Base-by-base conservation (phyloP, 345 rosid genomes). In the Physaria fendleri region DNA sequence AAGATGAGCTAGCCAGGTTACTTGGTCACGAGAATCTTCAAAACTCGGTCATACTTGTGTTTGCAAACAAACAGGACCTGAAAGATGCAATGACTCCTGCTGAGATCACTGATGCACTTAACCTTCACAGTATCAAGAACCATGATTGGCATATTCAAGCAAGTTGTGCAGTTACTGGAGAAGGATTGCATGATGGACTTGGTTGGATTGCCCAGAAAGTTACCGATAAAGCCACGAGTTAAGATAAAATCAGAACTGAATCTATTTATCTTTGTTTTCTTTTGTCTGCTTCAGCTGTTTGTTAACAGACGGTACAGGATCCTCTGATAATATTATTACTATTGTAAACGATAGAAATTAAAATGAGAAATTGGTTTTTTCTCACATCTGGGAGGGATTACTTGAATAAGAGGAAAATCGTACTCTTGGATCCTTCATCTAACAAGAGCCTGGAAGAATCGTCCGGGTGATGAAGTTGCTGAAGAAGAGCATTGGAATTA, bases 121-220 rank as follows among this genome's bases (percentile, higher is more conserved):
- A 91, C 14, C 97, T 93, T 54, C 99, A 89, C 59, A 81, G 86
- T 74, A 92, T 89, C 66, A 89, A 85, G 82, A 92, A 79, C 64
- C 95, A 93, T 54, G 94, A 93, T 58, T 93, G 99, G 99, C 97
- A 93, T 71, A 89, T 93, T 50, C 97, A 89, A 83, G 84, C 97
- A 54, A 89, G 95, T 34, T 81, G 90, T 71, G 94, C 94, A 8
- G 80, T 88, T 40, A 89, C 95, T 7, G 95, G 94, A 16, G 97
- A 93, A 17, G 99, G 94, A 46, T 72, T 89, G 37, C 78, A 79
- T 10, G 95, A 93, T 65, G 95, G 99, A 48, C 81, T 89, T 3
- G 97, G 90, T 27, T 93, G 99, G 95, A 77, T 86, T 35, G 87
- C 91, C 5, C 95, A 86, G 75, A 83, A 71, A 46, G 97, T 88